Evolutionary conservation across 176 grass and related monocot species (phyloP).

Genomic region (Luzula sylvatica): DNA sequence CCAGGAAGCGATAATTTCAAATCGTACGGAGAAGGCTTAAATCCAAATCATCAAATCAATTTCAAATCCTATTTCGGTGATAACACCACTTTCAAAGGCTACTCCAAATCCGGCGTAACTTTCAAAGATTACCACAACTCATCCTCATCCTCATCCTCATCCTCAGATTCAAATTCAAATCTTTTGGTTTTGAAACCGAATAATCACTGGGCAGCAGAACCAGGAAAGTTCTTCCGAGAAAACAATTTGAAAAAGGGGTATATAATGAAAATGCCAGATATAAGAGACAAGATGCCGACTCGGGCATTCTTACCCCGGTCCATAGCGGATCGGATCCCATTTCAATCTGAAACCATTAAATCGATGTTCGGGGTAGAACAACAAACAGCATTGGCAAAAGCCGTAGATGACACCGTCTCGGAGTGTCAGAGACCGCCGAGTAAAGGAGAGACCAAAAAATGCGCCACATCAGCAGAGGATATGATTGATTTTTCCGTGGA

Average conservation of each 20-base stretch:
- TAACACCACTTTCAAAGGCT: constrained; percentile 51
- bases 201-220: constrained; percentile 51
- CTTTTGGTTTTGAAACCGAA: background rate
- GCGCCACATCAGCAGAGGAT: constrained; percentile 65
- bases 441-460: constrained; percentile 56
- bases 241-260: constrained; percentile 40
- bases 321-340: constrained; percentile 44
- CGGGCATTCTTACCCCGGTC: constrained; percentile 48
- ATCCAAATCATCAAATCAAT: constrained; percentile 50
- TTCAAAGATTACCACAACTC: constrained; percentile 69
- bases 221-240: constrained; percentile 76
- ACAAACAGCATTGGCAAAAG: constrained; percentile 56
- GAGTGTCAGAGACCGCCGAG: constrained; percentile 50
- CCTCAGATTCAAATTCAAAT: constrained; percentile 22
- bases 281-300: constrained; percentile 56
- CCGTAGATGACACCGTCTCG: constrained; percentile 43
- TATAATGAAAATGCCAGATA: constrained; percentile 68
- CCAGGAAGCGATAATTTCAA: constrained; percentile 36
- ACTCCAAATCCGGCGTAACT: constrained; percentile 38
- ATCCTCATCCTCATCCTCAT: constrained; percentile 27
- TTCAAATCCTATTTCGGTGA: constrained; percentile 47
- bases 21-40: constrained; percentile 54
- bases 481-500: constrained; percentile 70
- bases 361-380: constrained; percentile 30
- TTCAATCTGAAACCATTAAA: constrained; percentile 28